These are phyloP conservation scores for Monosporozyma aerobia DNA, from an alignment of 805 yeast species.

Conservation along the genomic window DNA sequence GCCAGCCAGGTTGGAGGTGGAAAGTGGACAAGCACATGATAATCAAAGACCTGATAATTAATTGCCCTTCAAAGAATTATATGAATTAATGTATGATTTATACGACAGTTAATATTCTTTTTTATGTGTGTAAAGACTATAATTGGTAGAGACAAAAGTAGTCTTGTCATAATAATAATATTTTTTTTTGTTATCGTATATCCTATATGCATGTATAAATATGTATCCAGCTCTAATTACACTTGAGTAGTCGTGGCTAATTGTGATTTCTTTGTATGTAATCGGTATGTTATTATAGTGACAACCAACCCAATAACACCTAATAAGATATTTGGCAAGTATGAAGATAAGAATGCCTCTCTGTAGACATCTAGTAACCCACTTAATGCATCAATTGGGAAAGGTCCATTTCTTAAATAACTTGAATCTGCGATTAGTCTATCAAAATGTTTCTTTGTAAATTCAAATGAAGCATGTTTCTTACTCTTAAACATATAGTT, in stretches of 20 bases:
- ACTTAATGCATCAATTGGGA: constrained; percentile 11
- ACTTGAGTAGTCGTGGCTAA: not conserved
- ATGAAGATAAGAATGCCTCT: constrained; percentile 22
- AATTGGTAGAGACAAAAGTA: not conserved
- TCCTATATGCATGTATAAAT: not conserved
- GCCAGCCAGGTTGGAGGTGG: constrained; percentile 6
- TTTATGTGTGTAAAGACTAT: not conserved
- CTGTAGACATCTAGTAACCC: constrained; percentile 19
- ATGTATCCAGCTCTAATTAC: not conserved
- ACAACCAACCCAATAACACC: constrained; percentile 14
- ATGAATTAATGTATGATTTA: not conserved
- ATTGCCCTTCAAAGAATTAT: not conserved
- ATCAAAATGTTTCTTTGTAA: constrained; percentile 17
- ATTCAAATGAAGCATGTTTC: constrained; percentile 7
- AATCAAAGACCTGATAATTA: not conserved
- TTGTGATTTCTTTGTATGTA: constrained; percentile 3
- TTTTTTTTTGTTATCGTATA: not conserved
- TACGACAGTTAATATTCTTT: not conserved
- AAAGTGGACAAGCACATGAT: not conserved
- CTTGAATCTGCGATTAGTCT: constrained; percentile 23
- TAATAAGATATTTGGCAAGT: constrained; percentile 19
- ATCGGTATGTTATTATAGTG: constrained; percentile 11
- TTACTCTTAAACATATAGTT: constrained; percentile 21
- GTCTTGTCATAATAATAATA: not conserved
- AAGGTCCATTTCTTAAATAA: constrained; percentile 18